A percentile compares a stretch with the other conserved stretches of the same genome.
These are phyloP conservation scores for Grosmannia serpens DNA, from an alignment of 2,329 filamentous ascomycete species.

Conservation along the genomic window DNA sequence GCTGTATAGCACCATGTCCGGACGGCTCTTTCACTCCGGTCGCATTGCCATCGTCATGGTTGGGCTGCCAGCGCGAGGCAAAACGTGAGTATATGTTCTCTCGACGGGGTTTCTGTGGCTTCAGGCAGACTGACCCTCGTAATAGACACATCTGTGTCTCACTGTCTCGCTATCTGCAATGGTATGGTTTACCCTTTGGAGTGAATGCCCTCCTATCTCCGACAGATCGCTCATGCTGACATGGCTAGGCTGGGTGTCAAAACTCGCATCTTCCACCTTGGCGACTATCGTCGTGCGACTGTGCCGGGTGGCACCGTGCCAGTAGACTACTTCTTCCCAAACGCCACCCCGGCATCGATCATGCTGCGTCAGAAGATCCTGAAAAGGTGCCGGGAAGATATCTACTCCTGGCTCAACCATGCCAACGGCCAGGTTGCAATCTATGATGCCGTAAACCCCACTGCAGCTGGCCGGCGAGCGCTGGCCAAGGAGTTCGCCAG, in stretches of 20 bases:
- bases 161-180: slow-evolving; percentile 84
- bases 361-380: slow-evolving; percentile 92
- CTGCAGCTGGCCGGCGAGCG: slow-evolving; percentile 67
- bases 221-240: neutral
- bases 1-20: slow-evolving; percentile 96
- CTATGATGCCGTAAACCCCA: slow-evolving; percentile 94
- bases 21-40: slow-evolving; percentile 90
- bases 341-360: slow-evolving; percentile 86
- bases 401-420: slow-evolving; percentile 90
- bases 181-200: slow-evolving; percentile 34
- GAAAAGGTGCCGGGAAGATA: slow-evolving; percentile 94
- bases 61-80: slow-evolving; percentile 85
- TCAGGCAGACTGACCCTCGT: neutral
- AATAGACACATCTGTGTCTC: slow-evolving; percentile 85
- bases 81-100: slow-evolving; percentile 53
- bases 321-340: slow-evolving; percentile 95
- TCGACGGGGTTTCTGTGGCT: neutral
- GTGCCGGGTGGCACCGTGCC: slow-evolving; percentile 78
- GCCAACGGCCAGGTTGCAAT: slow-evolving; percentile 98
- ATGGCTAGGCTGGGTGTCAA: slow-evolving; percentile 75
- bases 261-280: slow-evolving; percentile 92
- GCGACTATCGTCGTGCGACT: slow-evolving; percentile 89
- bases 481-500: slow-evolving; percentile 96
- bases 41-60: slow-evolving; percentile 97
- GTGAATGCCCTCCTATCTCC: neutral